Percentiles rank a stretch among this genome's conserved stretches.
phyloP scores from a whole-genome alignment of 2,329 filamentous ascomycete genomes.

The Seiridium cupressi region DNA sequence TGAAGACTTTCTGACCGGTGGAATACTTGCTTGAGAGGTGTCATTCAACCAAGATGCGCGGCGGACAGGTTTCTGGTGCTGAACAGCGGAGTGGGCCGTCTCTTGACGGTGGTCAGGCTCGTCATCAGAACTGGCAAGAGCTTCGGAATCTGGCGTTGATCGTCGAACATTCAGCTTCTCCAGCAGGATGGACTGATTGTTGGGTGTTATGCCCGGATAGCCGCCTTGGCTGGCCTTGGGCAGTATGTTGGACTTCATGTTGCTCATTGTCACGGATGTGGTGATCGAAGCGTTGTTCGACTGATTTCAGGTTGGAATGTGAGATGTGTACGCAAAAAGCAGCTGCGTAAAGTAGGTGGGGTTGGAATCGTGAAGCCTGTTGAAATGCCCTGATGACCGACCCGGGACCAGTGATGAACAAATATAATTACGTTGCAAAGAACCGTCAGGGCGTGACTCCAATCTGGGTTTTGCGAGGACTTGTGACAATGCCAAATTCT shows the following conservation, averaged over 20 bases:
- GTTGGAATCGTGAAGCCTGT: too few species aligned
- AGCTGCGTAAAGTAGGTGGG: too few species aligned
- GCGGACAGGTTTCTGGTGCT: constrained; percentile 61
- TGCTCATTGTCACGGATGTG: constrained; percentile 46
- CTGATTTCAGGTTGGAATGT: neutral
- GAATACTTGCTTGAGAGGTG: constrained; percentile 58
- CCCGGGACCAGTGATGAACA: neutral
- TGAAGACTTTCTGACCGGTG: constrained; percentile 71
- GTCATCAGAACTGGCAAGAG: constrained; percentile 90
- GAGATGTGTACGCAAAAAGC: too few species aligned
- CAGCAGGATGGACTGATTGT: constrained; percentile 63
- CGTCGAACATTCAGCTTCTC: constrained; percentile 78
- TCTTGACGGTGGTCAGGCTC: constrained; percentile 69
- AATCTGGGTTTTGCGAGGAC: neutral
- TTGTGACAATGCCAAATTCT: neutral
- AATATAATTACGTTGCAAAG: neutral
- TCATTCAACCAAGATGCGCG: constrained; percentile 87
- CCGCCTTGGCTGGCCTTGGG: constrained; percentile 50
- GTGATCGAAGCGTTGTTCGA: too few species aligned
- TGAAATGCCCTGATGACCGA: too few species aligned
- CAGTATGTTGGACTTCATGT: constrained; percentile 47
- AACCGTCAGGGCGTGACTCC: neutral
- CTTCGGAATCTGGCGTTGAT: constrained; percentile 92
- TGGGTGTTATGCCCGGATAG: constrained; percentile 46
- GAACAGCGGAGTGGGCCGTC: constrained; percentile 42